phyloP scores from a whole-genome alignment of 306 rosid genomes.

The Alnus glutinosa region DNA sequence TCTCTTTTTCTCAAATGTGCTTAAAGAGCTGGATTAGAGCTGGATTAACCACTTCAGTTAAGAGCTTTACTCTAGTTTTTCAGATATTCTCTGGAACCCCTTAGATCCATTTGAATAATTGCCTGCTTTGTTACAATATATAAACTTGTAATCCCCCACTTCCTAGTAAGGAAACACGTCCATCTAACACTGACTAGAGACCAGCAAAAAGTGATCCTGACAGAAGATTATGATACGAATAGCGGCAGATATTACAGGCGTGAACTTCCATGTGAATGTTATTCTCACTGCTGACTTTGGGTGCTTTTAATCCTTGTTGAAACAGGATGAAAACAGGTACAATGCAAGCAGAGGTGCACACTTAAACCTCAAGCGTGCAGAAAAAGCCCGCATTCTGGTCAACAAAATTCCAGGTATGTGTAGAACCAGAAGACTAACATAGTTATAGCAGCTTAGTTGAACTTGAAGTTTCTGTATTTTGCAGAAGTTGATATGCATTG shows the following conservation, averaged over 20 bases:
- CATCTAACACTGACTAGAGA: neutral
- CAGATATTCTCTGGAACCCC: neutral
- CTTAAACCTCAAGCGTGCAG: conserved; percentile 96
- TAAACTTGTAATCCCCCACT: neutral
- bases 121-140: neutral
- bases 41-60: neutral
- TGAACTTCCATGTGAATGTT: neutral
- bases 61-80: neutral
- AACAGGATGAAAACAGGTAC: conserved; percentile 99
- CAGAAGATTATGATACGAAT: neutral
- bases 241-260: neutral
- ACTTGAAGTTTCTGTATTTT: neutral
- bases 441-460: neutral
- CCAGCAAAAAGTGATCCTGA: neutral
- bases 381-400: conserved; percentile 92
- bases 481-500: neutral
- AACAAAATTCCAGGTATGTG: conserved; percentile 88
- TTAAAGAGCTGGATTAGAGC: neutral
- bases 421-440: conserved; percentile 16
- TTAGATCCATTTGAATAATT: neutral
- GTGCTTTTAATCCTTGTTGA: conserved; percentile 27
- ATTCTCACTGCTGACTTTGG: conserved; percentile 1
- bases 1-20: neutral
- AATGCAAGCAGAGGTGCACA: conserved; percentile 99
- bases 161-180: neutral